Percentiles rank a stretch among this genome's conserved stretches.
Conservation (phyloP, 768 basidiomycete species). For the Trametes cinnabarina region DNA sequence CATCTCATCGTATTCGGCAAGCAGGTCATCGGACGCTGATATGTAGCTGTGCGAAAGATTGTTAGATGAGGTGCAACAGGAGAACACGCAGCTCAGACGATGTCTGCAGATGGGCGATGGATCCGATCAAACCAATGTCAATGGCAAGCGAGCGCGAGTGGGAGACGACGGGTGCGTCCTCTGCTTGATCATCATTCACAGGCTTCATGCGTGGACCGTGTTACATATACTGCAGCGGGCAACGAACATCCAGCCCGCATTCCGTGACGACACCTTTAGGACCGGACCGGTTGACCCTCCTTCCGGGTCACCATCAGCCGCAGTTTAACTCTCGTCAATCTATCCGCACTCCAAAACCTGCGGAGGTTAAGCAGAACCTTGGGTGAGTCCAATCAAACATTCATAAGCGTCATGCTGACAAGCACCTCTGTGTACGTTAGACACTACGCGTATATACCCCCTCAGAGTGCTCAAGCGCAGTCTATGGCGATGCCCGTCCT, state of each 20-base stretch:
- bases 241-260: conserved; percentile 57
- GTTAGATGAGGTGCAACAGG: conserved; percentile 45
- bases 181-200: conserved; percentile 17
- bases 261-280: conserved; percentile 53
- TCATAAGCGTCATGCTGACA: neutral
- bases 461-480: conserved; percentile 42
- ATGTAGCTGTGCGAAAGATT: conserved; percentile 35
- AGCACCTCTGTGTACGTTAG: conserved; percentile 33
- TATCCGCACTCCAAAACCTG: neutral
- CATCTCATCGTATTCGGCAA: neutral
- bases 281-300: conserved; percentile 67
- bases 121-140: conserved; percentile 41
- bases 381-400: neutral
- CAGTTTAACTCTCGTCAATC: conserved; percentile 33
- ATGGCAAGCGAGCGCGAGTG: conserved; percentile 64
- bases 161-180: conserved; percentile 39
- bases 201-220: neutral
- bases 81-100: conserved; percentile 49
- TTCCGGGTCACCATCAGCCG: conserved; percentile 55
- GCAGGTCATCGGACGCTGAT: neutral
- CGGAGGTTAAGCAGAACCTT: conserved; percentile 9
- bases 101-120: conserved; percentile 37
- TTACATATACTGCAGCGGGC: conserved; percentile 14
- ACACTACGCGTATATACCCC: conserved; percentile 64
- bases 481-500: conserved; percentile 31